These are phyloP conservation scores for Pseudotsuga menziesii DNA, from an alignment of 75 land plant genomes.

Conservation along the genomic window DNA sequence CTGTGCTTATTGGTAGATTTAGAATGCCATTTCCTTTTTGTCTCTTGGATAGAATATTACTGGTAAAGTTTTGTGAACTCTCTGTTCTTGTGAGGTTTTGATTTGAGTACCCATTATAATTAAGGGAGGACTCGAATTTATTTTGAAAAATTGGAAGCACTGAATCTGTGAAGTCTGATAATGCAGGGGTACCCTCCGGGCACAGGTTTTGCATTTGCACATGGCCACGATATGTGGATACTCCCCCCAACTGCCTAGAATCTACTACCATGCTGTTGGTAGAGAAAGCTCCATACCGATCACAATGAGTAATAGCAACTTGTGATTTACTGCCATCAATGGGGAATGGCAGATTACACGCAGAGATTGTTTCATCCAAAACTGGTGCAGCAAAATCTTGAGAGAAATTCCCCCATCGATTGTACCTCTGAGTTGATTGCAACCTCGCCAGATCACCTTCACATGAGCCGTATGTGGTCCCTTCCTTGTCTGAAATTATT, in stretches of 20 bases:
- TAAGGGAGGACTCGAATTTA: background rate
- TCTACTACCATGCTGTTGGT: background rate
- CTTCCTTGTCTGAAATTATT: background rate
- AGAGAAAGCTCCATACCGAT: background rate
- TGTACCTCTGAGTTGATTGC: background rate
- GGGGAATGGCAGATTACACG: background rate
- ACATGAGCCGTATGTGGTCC: background rate
- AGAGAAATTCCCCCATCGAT: background rate
- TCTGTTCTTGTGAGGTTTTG: background rate
- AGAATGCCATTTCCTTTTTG: background rate
- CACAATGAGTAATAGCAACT: background rate
- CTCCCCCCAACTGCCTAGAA: background rate
- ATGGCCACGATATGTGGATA: background rate
- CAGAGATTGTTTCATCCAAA: background rate
- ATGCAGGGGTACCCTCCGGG: background rate
- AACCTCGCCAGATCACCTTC: background rate
- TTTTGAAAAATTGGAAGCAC: background rate
- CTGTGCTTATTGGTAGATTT: background rate
- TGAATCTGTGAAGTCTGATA: background rate
- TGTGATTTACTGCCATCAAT: background rate
- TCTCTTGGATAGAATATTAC: background rate
- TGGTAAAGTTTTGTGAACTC: background rate
- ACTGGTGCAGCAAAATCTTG: background rate
- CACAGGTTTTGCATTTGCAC: background rate
- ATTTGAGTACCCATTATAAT: background rate